These are phyloP conservation scores for Xylaria cubensis DNA, from an alignment of 495 filamentous ascomycete species.

Conservation along the genomic window DNA sequence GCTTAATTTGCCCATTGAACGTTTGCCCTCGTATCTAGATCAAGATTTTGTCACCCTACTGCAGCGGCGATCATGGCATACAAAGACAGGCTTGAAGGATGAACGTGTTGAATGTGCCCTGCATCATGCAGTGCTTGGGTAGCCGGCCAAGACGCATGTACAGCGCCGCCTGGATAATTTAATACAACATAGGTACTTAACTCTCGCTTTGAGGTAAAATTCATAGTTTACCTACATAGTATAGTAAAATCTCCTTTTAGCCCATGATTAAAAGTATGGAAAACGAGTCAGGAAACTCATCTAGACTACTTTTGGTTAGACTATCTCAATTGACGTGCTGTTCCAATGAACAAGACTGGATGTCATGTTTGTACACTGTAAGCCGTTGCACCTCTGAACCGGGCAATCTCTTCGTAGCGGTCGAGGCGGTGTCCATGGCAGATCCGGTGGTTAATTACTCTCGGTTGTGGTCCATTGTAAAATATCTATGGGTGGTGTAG, in stretches of 20 bases:
- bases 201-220: not conserved
- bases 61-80: conserved; percentile 6
- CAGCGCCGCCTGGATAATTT: not conserved
- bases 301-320: not conserved
- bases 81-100: not conserved
- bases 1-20: not conserved
- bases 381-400: not conserved
- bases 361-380: not conserved
- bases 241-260: not conserved
- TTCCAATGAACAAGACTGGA: not conserved
- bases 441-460: not conserved
- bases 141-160: conserved; percentile 1
- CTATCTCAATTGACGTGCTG: not conserved
- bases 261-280: not conserved
- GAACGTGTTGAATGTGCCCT: conserved; percentile 17
- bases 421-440: not conserved
- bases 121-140: conserved; percentile 25
- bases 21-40: not conserved
- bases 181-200: not conserved
- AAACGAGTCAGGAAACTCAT: not conserved
- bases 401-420: no score
- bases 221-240: no score
- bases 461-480: not conserved
- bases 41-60: conserved; percentile 6
- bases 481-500: not conserved